These are phyloP conservation scores for Apiotrichum sp. DNA, from an alignment of 1,284 basidiomycete genomes.

Conservation along the genomic window DNA sequence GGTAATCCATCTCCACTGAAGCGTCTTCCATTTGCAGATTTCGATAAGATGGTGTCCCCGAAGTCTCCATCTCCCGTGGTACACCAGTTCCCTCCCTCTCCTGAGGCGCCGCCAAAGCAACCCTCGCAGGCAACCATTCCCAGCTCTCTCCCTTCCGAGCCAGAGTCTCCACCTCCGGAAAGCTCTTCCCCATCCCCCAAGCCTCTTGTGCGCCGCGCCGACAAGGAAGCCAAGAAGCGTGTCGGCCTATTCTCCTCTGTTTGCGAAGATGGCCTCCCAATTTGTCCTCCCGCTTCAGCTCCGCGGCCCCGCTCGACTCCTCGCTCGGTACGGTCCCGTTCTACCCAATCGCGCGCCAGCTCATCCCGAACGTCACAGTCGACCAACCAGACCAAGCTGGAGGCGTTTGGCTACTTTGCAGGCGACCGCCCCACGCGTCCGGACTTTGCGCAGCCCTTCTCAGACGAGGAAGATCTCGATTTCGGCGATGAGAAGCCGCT, in stretches of 20 bases:
- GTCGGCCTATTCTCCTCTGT: conserved; percentile 3
- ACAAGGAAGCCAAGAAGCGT: not conserved
- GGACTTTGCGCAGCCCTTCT: conserved; percentile 27
- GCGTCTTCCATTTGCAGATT: not conserved
- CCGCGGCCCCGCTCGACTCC: not conserved
- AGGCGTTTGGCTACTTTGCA: conserved; percentile 31
- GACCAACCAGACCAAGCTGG: conserved; percentile 27
- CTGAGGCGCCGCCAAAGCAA: not conserved
- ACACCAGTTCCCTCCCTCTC: not conserved
- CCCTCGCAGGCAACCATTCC: not conserved
- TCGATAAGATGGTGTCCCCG: not conserved
- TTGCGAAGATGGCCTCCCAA: not conserved
- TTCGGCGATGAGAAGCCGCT: conserved; percentile 16
- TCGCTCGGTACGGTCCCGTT: not conserved
- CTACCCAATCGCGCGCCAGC: not conserved
- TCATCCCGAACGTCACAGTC: not conserved
- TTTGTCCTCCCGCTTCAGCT: not conserved
- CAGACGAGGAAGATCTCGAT: conserved; percentile 33
- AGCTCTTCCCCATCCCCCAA: conserved; percentile 1
- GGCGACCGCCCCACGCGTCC: not conserved
- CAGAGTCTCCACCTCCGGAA: not conserved
- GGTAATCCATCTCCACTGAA: not conserved
- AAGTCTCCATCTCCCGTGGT: not conserved
- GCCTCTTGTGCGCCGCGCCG: conserved; percentile 4
- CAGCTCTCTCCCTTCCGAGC: not conserved